Evolutionary conservation across 495 filamentous ascomycete genomes (phyloP).

Genomic region (Penicillium angulare): DNA sequence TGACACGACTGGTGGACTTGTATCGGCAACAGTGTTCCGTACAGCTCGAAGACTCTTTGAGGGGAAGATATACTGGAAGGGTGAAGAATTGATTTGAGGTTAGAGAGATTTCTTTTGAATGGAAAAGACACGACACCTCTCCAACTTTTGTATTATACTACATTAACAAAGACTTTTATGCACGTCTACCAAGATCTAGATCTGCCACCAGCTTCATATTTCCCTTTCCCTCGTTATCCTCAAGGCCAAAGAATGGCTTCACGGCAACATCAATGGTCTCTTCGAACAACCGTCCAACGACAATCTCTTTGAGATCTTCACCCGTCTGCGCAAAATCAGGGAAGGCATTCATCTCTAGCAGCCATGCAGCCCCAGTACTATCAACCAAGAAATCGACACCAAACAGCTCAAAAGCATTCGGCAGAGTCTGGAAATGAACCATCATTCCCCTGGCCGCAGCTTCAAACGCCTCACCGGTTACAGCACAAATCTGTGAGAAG

Average conservation of each 20-base stretch:
- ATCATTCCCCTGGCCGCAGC: constrained; percentile 79
- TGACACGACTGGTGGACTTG: constrained; percentile 35
- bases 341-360: constrained; percentile 95
- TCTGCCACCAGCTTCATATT: constrained; percentile 56
- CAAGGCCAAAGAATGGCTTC: constrained; percentile 55
- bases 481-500: constrained; percentile 67
- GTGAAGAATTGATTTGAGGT: constrained; percentile 5
- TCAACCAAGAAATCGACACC: constrained; percentile 90
- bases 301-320: constrained; percentile 55
- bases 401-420: constrained; percentile 87
- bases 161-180: constrained; percentile 7
- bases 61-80: constrained; percentile 53
- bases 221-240: constrained; percentile 25
- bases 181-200: constrained; percentile 58
- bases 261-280: constrained; percentile 67
- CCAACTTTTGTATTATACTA: neutral
- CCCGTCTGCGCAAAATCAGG: constrained; percentile 95
- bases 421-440: constrained; percentile 86
- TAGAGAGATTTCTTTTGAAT: neutral
- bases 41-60: constrained; percentile 58
- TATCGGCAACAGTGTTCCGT: constrained; percentile 51
- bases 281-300: constrained; percentile 75
- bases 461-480: constrained; percentile 75
- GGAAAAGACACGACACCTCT: neutral
- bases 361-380: constrained; percentile 56